These are phyloP conservation scores for Agaricus sinodeliciosus DNA, from an alignment of 768 basidiomycete species.

Conservation along the genomic window DNA sequence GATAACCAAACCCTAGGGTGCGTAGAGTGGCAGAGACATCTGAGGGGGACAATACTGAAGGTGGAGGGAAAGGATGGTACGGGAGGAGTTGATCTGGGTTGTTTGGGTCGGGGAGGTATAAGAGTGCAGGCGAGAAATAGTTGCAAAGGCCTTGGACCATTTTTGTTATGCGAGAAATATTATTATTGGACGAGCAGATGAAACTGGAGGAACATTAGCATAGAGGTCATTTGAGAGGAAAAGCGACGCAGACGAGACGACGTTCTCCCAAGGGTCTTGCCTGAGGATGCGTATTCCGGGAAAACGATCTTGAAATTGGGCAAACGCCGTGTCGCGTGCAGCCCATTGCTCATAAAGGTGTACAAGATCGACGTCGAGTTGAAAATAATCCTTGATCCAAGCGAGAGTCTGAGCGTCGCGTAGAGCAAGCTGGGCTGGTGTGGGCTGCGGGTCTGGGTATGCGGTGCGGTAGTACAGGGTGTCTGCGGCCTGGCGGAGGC, in stretches of 20 bases:
- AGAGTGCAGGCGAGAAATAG: slow-evolving; percentile 65
- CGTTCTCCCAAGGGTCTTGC: slow-evolving; percentile 95
- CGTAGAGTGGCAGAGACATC: slow-evolving; percentile 62
- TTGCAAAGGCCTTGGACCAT: slow-evolving; percentile 84
- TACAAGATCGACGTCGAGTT: slow-evolving; percentile 69
- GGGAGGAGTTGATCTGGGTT: slow-evolving; percentile 20
- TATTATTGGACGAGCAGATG: slow-evolving; percentile 97
- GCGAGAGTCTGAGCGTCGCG: slow-evolving; percentile 59
- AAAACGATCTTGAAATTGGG: slow-evolving; percentile 53
- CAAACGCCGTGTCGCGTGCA: slow-evolving; percentile 67
- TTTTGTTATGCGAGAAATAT: slow-evolving; percentile 88
- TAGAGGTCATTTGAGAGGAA: not conserved
- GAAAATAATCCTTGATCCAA: slow-evolving; percentile 87
- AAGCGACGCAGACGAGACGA: slow-evolving; percentile 67
- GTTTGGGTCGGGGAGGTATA: slow-evolving; percentile 37
- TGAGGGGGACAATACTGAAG: slow-evolving; percentile 54
- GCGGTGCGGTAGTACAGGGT: slow-evolving; percentile 66
- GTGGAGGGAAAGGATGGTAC: slow-evolving; percentile 85
- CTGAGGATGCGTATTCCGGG: slow-evolving; percentile 80
- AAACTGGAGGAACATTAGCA: slow-evolving; percentile 46
- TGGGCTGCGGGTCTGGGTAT: slow-evolving; percentile 43
- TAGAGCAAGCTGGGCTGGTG: slow-evolving; percentile 23
- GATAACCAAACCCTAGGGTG: slow-evolving; percentile 89
- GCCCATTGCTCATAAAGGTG: slow-evolving; percentile 75
- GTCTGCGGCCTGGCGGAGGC: slow-evolving; percentile 67